These are phyloP conservation scores for Skeletonema costatum DNA, from an alignment of 108 stramenopile genomes.

Conservation along the genomic window DNA sequence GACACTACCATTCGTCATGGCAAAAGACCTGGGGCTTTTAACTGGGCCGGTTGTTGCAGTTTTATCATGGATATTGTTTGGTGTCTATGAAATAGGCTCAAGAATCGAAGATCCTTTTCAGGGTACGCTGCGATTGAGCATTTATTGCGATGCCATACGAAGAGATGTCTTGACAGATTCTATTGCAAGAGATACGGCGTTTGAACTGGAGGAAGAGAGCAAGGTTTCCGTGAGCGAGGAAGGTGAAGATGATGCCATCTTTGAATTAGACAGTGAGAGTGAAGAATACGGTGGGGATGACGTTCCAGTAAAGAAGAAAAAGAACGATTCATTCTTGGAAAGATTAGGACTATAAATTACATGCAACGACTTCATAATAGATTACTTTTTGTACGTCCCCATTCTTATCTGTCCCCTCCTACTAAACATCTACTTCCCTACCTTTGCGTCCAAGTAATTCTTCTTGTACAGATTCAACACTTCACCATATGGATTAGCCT, in stretches of 20 bases:
- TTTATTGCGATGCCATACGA: slow-evolving; percentile 82
- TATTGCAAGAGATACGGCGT: slow-evolving; percentile 73
- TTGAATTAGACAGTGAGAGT: slow-evolving; percentile 50
- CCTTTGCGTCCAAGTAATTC: too few species aligned
- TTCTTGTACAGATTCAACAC: too few species aligned
- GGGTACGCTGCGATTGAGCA: slow-evolving; percentile 77
- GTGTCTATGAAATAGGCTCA: slow-evolving; percentile 93
- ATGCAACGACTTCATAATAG: too few species aligned
- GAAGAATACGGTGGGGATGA: slow-evolving; percentile 49
- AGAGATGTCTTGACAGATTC: slow-evolving; percentile 87
- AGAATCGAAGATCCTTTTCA: slow-evolving; percentile 97
- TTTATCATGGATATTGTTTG: slow-evolving; percentile 92
- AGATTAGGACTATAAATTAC: too few species aligned
- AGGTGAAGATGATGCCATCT: slow-evolving; percentile 29
- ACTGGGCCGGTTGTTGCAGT: slow-evolving; percentile 86
- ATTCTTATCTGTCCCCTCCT: too few species aligned
- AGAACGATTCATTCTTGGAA: neutral
- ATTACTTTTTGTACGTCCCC: too few species aligned
- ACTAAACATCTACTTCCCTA: too few species aligned
- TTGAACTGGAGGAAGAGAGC: slow-evolving; percentile 46
- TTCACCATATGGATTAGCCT: too few species aligned
- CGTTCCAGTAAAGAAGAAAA: slow-evolving; percentile 7
- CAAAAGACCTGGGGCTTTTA: slow-evolving; percentile 72
- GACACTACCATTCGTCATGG: slow-evolving; percentile 87
- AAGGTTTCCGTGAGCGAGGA: slow-evolving; percentile 18